Evolutionary conservation across 306 rosid genomes (phyloP).

Genomic region (Carpinus fangiana): DNA sequence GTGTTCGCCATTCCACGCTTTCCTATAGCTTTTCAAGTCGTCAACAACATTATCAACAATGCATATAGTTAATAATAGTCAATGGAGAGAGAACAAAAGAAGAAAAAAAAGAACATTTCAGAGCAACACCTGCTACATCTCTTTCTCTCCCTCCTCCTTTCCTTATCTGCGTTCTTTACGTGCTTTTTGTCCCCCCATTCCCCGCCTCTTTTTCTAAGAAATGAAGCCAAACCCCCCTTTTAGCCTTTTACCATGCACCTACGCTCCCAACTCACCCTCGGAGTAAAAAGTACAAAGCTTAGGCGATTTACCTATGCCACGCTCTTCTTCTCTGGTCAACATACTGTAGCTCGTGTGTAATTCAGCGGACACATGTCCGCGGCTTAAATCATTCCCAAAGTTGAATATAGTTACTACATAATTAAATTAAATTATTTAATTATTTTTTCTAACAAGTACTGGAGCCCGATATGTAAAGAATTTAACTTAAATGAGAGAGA

Average conservation of each 20-base stretch:
- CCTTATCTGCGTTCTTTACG: slow-evolving; percentile 4
- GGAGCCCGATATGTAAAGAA: no score
- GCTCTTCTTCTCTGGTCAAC: no score
- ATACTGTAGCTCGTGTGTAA: no score
- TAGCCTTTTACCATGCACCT: neutral
- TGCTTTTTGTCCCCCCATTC: slow-evolving; percentile 20
- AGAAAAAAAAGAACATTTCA: neutral
- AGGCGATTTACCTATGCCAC: no score
- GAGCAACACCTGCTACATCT: slow-evolving; percentile 2
- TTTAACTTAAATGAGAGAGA: no score
- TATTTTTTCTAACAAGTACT: no score
- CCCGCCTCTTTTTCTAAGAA: neutral
- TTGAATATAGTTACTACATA: no score
- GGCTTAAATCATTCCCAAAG: no score
- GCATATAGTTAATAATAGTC: neutral
- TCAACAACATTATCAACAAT: neutral
- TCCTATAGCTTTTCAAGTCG: slow-evolving; percentile 19
- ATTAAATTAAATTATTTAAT: no score
- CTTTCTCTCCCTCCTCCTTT: slow-evolving; percentile 8
- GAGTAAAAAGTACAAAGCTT: neutral
- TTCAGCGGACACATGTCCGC: no score
- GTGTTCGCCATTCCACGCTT: slow-evolving; percentile 46
- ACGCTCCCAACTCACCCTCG: neutral
- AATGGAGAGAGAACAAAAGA: no score
- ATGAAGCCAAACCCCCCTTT: no score